A percentile compares a stretch with the other conserved stretches of the same genome.
Evolutionary conservation across 2,329 filamentous ascomycete species (phyloP).

Genomic region (Exserohilum rostratum): DNA sequence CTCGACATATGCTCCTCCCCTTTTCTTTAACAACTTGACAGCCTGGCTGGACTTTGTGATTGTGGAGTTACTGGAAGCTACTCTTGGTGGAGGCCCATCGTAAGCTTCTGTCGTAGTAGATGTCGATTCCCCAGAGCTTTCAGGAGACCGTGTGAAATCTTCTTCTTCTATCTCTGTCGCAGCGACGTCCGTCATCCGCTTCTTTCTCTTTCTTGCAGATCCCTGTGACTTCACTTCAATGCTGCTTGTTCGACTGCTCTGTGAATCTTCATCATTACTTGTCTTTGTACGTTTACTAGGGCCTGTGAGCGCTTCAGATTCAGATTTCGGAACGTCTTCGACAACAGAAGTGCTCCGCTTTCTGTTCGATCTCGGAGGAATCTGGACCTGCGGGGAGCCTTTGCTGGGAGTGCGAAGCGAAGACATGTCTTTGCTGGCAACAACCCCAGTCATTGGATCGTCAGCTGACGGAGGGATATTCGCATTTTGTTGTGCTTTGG

Average conservation of each 20-base stretch:
- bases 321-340: constrained; percentile 1
- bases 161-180: constrained; percentile 1
- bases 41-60: constrained; percentile 29
- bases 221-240: constrained; percentile 13
- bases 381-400: constrained; percentile 14
- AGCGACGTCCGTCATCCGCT: constrained; percentile 8
- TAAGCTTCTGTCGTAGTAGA: constrained; percentile 23
- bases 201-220: constrained; percentile 18
- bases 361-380: constrained; percentile 8
- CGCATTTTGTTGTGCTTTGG: neutral
- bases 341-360: constrained; percentile 21
- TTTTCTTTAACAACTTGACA: constrained; percentile 44
- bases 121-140: constrained; percentile 25
- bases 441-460: neutral
- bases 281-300: constrained; percentile 26
- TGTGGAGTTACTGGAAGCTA: constrained; percentile 44
- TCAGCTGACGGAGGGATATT: neutral
- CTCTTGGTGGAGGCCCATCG: constrained; percentile 31
- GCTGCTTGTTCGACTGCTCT: constrained; percentile 16
- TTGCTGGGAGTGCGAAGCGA: neutral
- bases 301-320: constrained; percentile 1
- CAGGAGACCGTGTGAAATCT: constrained; percentile 24
- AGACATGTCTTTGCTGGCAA: neutral
- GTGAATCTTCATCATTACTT: constrained; percentile 9
- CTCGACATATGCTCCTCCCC: constrained; percentile 38